phyloP scores from a whole-genome alignment of 108 stramenopile species.

The Cyclostephanos tholiformis region DNA sequence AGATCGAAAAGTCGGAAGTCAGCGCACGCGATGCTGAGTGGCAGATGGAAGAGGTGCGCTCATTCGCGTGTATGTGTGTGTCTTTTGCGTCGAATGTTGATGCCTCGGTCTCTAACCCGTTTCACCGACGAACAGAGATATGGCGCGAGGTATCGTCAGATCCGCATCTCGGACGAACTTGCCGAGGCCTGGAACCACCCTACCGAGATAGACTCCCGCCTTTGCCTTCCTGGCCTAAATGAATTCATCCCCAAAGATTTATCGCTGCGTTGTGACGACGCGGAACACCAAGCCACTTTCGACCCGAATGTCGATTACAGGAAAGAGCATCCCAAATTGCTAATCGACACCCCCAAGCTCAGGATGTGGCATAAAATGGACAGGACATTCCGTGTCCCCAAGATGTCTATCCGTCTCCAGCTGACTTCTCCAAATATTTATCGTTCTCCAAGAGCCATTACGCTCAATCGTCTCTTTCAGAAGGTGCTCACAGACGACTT shows the following conservation, averaged over 20 bases:
- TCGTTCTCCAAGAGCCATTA: slow-evolving; percentile 79
- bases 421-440: slow-evolving; percentile 75
- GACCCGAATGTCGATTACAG: slow-evolving; percentile 51
- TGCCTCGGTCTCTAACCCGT: not conserved
- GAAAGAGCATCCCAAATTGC: slow-evolving; percentile 52
- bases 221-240: slow-evolving; percentile 78
- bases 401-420: slow-evolving; percentile 65
- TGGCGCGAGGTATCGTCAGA: slow-evolving; percentile 79
- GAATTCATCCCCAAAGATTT: slow-evolving; percentile 83
- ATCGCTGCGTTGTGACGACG: slow-evolving; percentile 75
- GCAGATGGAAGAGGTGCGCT: slow-evolving; percentile 60
- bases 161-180: slow-evolving; percentile 52
- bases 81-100: not conserved
- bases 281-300: slow-evolving; percentile 23
- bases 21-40: slow-evolving; percentile 43
- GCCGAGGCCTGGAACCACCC: slow-evolving; percentile 67
- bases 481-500: slow-evolving; percentile 83
- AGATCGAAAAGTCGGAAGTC: slow-evolving; percentile 24
- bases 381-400: slow-evolving; percentile 77
- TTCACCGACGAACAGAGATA: slow-evolving; percentile 61
- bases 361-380: slow-evolving; percentile 90
- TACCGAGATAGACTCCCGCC: slow-evolving; percentile 51
- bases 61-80: not conserved
- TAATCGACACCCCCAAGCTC: slow-evolving; percentile 60
- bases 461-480: slow-evolving; percentile 78